These are phyloP conservation scores for Wickerhamiella azymoides DNA, from an alignment of 805 yeast species.

Conservation along the genomic window DNA sequence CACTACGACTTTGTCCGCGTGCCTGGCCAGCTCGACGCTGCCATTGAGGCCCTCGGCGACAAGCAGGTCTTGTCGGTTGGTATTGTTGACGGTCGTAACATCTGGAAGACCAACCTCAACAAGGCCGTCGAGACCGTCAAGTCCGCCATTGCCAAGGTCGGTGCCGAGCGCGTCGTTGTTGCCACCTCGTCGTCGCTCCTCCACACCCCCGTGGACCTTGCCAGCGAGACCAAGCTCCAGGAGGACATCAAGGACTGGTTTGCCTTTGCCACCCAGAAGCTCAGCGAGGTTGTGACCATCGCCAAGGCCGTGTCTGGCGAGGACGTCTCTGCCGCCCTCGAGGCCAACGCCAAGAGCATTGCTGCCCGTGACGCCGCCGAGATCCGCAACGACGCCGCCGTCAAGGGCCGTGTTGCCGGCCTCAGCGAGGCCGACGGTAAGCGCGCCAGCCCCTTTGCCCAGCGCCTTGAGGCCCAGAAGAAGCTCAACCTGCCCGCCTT, in stretches of 20 bases:
- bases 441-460: slow-evolving; percentile 77
- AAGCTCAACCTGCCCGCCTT: slow-evolving; percentile 86
- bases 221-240: slow-evolving; percentile 80
- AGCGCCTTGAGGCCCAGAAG: slow-evolving; percentile 80
- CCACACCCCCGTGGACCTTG: slow-evolving; percentile 97
- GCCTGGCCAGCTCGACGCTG: slow-evolving; percentile 89
- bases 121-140: slow-evolving; percentile 71
- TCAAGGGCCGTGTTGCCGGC: slow-evolving; percentile 73
- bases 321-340: slow-evolving; percentile 62
- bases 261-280: slow-evolving; percentile 95
- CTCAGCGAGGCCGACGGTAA: slow-evolving; percentile 49
- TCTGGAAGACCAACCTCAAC: slow-evolving; percentile 94
- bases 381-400: slow-evolving; percentile 83
- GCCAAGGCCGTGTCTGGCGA: slow-evolving; percentile 74
- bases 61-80: slow-evolving; percentile 85
- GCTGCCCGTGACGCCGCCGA: slow-evolving; percentile 74
- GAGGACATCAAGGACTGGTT: slow-evolving; percentile 93
- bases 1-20: slow-evolving; percentile 94
- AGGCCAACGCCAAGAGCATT: slow-evolving; percentile 77
- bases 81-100: slow-evolving; percentile 97
- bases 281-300: slow-evolving; percentile 77
- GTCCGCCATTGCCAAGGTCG: slow-evolving; percentile 72
- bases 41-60: slow-evolving; percentile 47
- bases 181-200: slow-evolving; percentile 93
- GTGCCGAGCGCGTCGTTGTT: slow-evolving; percentile 62